These are phyloP conservation scores for Taiozyma sp. DNA, from an alignment of 1,139 yeast genomes.

Conservation along the genomic window DNA sequence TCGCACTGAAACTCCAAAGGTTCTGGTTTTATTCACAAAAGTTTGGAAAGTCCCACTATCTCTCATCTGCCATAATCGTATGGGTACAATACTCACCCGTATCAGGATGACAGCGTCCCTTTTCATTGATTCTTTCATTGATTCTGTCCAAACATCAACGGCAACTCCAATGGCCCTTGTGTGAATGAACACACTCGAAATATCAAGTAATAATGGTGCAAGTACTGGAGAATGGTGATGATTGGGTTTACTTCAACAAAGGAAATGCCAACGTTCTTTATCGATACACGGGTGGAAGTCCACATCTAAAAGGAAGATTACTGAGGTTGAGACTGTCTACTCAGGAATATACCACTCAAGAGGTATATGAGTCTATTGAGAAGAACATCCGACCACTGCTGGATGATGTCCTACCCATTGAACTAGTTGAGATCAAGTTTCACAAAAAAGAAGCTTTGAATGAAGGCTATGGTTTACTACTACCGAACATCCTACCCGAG, in stretches of 20 bases:
- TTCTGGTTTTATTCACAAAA: too few species aligned
- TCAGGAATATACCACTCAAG: constrained; percentile 11
- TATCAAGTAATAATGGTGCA: not conserved
- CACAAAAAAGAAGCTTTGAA: constrained; percentile 7
- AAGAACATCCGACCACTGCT: constrained; percentile 1
- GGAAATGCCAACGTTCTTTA: constrained; percentile 22
- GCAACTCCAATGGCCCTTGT: too few species aligned
- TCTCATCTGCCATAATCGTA: not conserved
- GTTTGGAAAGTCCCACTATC: not conserved
- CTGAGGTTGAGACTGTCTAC: constrained; percentile 14
- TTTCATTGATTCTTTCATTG: too few species aligned
- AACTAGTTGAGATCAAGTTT: constrained; percentile 12
- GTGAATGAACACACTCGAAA: too few species aligned
- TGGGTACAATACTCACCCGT: not conserved
- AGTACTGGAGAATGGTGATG: constrained; percentile 2
- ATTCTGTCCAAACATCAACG: too few species aligned
- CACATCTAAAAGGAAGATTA: constrained; percentile 4
- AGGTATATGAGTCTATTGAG: constrained; percentile 12
- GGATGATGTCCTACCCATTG: constrained; percentile 5
- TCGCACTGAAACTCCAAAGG: too few species aligned
- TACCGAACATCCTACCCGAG: constrained; percentile 13
- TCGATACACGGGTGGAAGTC: constrained; percentile 12
- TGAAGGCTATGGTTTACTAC: constrained; percentile 20
- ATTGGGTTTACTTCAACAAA: constrained; percentile 15
- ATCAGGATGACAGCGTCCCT: not conserved